Evolutionary conservation across 176 grass and related monocot genomes (phyloP).

Genomic region (Ampelocalamus luodianensis): DNA sequence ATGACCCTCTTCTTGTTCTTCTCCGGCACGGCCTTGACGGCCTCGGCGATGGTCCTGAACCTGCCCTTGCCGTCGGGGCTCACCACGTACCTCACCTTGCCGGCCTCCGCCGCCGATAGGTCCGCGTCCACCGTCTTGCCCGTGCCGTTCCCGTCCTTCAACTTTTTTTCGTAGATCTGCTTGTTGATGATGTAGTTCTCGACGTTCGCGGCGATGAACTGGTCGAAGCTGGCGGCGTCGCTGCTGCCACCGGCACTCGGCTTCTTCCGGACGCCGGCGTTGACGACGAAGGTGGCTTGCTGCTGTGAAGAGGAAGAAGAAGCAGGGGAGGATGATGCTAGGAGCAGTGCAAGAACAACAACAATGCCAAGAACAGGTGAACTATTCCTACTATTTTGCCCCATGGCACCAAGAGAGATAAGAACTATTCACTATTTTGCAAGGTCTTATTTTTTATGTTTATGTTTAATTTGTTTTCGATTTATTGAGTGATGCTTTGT

Average conservation of each 20-base stretch:
- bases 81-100: conserved; percentile 40
- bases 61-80: conserved; percentile 49
- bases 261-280: background rate
- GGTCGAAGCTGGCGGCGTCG: conserved; percentile 2
- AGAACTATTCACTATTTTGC: background rate
- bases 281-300: background rate
- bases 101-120: conserved; percentile 43
- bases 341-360: background rate
- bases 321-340: background rate
- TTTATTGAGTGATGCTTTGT: background rate
- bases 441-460: background rate
- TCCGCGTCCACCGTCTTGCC: conserved; percentile 35
- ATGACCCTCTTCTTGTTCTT: conserved; percentile 53
- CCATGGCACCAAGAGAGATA: background rate
- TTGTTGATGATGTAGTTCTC: conserved; percentile 13
- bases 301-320: background rate
- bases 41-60: conserved; percentile 47
- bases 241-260: background rate
- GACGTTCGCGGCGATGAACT: conserved; percentile 46
- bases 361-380: background rate
- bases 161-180: conserved; percentile 34
- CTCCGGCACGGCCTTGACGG: conserved; percentile 48
- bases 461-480: background rate
- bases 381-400: background rate
- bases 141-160: background rate